Evolutionary conservation across 108 stramenopile genomes (phyloP).

Genomic region (Cyclotella baltica): DNA sequence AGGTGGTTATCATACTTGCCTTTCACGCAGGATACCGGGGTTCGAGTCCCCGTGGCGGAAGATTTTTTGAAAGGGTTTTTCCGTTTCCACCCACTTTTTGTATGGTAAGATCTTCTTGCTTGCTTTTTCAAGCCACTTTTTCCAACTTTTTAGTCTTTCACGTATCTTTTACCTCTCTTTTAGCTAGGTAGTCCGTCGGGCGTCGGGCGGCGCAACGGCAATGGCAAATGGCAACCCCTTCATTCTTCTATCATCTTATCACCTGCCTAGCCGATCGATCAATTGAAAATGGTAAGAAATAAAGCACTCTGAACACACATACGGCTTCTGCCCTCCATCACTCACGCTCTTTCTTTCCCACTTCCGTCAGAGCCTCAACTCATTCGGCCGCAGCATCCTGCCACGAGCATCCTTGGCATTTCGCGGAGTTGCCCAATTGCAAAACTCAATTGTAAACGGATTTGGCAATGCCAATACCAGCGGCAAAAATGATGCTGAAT

Average conservation of each 20-base stretch:
- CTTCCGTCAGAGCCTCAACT: neutral
- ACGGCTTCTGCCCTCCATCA: neutral
- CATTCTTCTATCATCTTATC: too few species aligned
- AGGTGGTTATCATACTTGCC: slow-evolving; percentile 90
- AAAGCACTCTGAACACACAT: too few species aligned
- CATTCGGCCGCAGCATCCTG: neutral
- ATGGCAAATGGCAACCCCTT: too few species aligned
- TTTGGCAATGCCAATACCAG: neutral
- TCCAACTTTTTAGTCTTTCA: too few species aligned
- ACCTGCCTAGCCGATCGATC: too few species aligned
- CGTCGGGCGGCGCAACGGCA: too few species aligned
- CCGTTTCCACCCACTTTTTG: too few species aligned
- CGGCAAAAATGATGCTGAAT: neutral
- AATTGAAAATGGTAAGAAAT: too few species aligned
- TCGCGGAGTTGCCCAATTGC: neutral
- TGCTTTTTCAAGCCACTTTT: too few species aligned
- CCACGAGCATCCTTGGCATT: neutral
- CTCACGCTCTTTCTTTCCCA: neutral
- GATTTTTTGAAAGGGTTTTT: too few species aligned
- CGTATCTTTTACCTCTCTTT: too few species aligned
- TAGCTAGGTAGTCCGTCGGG: neutral
- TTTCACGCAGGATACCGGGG: slow-evolving; percentile 89
- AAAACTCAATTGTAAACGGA: neutral
- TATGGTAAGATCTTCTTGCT: neutral
- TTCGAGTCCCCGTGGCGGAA: slow-evolving; percentile 87